These are phyloP conservation scores for Hypoxylon sp. DNA, from an alignment of 2,329 filamentous ascomycete species.

Conservation along the genomic window DNA sequence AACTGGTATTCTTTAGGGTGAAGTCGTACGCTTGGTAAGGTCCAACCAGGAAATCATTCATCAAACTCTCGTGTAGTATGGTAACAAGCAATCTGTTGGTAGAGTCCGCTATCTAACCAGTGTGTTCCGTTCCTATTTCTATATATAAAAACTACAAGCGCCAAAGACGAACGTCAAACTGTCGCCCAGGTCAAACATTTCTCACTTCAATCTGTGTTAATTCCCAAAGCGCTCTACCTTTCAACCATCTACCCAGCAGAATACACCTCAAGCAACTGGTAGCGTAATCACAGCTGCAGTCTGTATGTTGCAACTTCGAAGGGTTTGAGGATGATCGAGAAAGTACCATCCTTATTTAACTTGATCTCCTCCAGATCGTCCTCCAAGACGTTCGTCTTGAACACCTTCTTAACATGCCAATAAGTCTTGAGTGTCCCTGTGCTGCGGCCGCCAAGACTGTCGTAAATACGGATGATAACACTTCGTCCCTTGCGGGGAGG, in stretches of 20 bases:
- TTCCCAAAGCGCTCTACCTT: not conserved
- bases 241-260: not conserved
- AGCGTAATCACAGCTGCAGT: slow-evolving; percentile 63
- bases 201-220: not conserved
- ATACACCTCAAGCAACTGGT: slow-evolving; percentile 3
- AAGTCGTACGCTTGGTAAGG: not conserved
- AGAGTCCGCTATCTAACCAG: slow-evolving; percentile 1
- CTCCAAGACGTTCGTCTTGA: slow-evolving; percentile 89
- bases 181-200: not conserved
- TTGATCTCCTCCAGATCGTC: slow-evolving; percentile 81
- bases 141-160: not conserved
- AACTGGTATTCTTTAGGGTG: not conserved
- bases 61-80: too few species aligned
- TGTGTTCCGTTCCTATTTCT: not conserved
- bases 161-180: not conserved
- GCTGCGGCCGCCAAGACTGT: slow-evolving; percentile 85
- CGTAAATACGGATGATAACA: slow-evolving; percentile 87
- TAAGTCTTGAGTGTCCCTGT: slow-evolving; percentile 77
- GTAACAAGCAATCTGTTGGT: slow-evolving; percentile 1
- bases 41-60: not conserved
- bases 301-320: slow-evolving; percentile 90
- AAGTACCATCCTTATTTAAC: slow-evolving; percentile 61
- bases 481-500: slow-evolving; percentile 78
- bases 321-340: slow-evolving; percentile 76
- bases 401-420: slow-evolving; percentile 80